Evolutionary conservation across 1,284 basidiomycete genomes (phyloP).

Genomic region (Irpex sp.): DNA sequence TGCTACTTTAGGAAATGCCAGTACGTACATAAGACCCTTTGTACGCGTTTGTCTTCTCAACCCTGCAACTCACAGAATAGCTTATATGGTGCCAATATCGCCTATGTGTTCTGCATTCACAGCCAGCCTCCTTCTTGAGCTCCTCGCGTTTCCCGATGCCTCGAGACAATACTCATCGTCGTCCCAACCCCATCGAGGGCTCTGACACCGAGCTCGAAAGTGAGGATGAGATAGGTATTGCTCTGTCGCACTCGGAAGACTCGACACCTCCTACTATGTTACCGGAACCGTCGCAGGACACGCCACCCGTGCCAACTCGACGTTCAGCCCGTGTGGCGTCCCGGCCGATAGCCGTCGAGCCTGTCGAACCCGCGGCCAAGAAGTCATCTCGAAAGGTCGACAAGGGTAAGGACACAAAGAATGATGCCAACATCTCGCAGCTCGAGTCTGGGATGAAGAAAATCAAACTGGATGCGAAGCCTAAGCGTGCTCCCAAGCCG

Average conservation of each 20-base stretch:
- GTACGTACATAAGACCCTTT: background rate
- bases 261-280: background rate
- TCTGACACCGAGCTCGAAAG: background rate
- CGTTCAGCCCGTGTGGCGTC: slow-evolving; percentile 8
- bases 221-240: background rate
- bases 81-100: background rate
- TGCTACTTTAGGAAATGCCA: background rate
- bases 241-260: background rate
- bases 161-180: background rate
- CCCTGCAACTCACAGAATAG: background rate
- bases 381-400: background rate
- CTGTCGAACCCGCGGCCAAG: background rate
- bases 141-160: background rate
- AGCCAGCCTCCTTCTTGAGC: background rate
- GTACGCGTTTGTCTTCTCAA: background rate
- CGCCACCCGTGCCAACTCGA: background rate
- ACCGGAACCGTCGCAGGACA: background rate
- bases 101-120: background rate
- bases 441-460: background rate
- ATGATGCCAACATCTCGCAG: background rate
- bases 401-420: background rate
- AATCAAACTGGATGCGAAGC: background rate
- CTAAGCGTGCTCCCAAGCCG: slow-evolving; percentile 6
- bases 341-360: background rate
- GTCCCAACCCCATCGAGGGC: background rate